phyloP scores from a whole-genome alignment of 495 filamentous ascomycete species.

The Pseudoneurospora amorphoporcata region DNA sequence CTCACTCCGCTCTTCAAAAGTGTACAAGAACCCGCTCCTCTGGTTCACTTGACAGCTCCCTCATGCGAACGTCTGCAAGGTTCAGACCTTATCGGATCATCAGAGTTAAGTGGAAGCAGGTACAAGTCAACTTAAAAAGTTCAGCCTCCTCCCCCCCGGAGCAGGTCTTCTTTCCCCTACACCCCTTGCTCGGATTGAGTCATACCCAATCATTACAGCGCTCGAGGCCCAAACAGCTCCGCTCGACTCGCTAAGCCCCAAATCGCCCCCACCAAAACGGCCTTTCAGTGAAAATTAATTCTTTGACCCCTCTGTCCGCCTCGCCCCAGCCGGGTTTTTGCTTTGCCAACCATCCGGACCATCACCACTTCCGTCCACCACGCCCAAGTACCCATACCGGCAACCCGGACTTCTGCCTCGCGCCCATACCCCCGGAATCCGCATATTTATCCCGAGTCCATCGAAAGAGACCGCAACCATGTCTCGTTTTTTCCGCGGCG shows the following conservation, averaged over 20 bases:
- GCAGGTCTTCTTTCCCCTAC: neutral
- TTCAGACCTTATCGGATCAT: neutral
- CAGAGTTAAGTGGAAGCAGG: neutral
- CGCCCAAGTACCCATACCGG: slow-evolving; percentile 1
- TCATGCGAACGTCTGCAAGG: neutral
- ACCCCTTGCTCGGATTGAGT: slow-evolving; percentile 4
- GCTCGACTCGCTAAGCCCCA: slow-evolving; percentile 19
- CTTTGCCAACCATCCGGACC: slow-evolving; percentile 9
- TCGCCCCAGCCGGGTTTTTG: slow-evolving; percentile 14
- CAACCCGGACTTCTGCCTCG: neutral
- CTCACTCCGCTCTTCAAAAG: neutral
- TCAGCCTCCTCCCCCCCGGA: neutral
- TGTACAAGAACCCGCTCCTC: neutral
- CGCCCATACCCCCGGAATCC: slow-evolving; percentile 1
- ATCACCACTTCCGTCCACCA: slow-evolving; percentile 9
- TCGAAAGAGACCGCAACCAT: slow-evolving; percentile 36
- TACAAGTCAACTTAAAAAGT: neutral
- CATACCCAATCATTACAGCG: slow-evolving; percentile 1
- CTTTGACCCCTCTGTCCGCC: slow-evolving; percentile 18
- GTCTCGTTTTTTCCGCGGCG: slow-evolving; percentile 96
- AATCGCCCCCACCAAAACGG: slow-evolving; percentile 28
- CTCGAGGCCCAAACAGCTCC: neutral
- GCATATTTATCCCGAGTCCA: neutral
- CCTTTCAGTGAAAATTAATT: slow-evolving; percentile 27
- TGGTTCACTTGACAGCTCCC: neutral